Base-by-base conservation (phyloP, 208 protist species). In the Trypanosoma vivax region DNA sequence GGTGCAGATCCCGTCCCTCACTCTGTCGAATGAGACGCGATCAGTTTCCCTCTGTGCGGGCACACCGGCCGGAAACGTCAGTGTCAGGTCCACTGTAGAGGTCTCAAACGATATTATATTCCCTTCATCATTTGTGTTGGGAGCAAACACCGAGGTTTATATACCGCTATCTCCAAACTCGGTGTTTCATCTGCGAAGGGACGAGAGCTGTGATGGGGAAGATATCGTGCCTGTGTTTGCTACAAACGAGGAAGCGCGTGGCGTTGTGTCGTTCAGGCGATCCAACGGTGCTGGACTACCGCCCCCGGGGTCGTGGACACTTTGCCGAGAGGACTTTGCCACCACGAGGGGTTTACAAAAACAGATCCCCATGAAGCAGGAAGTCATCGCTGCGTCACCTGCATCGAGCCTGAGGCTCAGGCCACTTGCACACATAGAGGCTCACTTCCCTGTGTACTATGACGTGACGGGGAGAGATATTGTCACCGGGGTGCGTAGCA, bases 61-160 rank as follows among this genome's bases (percentile, higher is more conserved):
- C 2, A 86, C 74, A 4, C 61, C 65, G 5, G 76, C 73, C 43
- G 76, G 64, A 34, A 59, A 64, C 19, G 45, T 50, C 6, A 50
- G 33, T 1, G 57, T 52, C 40, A 38, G n/a, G 3, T 10, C 27
- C 0, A 52, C 48, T 37, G 48, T 89, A 21, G 27, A 27, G 9
- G 63, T 85, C 21, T 60, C 71, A 29, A 51, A 52, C 13, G 62
- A 50, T 42, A 21, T 56, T 18, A 70, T 85, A 18, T 73, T 69
- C 64, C 80, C 81, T 23, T 67, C 64, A 14, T 45, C 59, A 35
- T 80, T 77, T 52, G 66, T 82, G 16, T 54, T 72, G 6, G 76
- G 81, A 1, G 48, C 54, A 3, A 49, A 58, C 3, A 47, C 48
- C 14, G 25, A 50, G 28, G 73, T 83, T 13, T 89, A 69, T 60